phyloP scores from a whole-genome alignment of 2,329 filamentous ascomycete species.

The Neofusicoccum umdonicola region DNA sequence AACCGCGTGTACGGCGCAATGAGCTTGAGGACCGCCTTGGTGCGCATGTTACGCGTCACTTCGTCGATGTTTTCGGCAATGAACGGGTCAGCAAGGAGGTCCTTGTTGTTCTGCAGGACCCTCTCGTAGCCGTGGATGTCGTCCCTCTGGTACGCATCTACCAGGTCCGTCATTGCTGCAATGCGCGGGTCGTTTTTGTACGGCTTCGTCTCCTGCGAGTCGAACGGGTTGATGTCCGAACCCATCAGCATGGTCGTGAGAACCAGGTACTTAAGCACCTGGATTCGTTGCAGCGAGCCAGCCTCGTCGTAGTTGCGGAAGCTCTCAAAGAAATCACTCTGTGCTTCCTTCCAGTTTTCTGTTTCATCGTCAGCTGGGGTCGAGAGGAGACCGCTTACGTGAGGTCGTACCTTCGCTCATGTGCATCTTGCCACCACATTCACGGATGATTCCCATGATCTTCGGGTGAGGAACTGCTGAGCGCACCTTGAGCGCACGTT shows the following conservation, averaged over 20 bases:
- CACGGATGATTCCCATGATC: constrained; percentile 98
- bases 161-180: constrained; percentile 93
- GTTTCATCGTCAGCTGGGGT: constrained; percentile 22
- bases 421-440: constrained; percentile 99
- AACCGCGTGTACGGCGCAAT: constrained; percentile 95
- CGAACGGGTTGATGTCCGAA: constrained; percentile 97
- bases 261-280: constrained; percentile 95
- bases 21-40: constrained; percentile 88
- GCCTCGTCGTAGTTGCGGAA: constrained; percentile 99
- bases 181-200: constrained; percentile 96
- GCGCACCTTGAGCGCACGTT: constrained; percentile 84
- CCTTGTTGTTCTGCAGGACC: constrained; percentile 81
- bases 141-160: constrained; percentile 93
- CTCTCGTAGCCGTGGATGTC: constrained; percentile 90
- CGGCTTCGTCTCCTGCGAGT: constrained; percentile 97
- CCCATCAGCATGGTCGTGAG: constrained; percentile 98
- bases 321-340: constrained; percentile 97
- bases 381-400: constrained; percentile 20
- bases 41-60: constrained; percentile 96
- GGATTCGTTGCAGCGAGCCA: constrained; percentile 90
- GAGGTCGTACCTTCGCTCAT: constrained; percentile 73
- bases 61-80: constrained; percentile 99
- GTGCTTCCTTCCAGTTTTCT: constrained; percentile 97
- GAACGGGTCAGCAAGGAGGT: constrained; percentile 87
- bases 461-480: constrained; percentile 98